phyloP scores from a whole-genome alignment of 2,329 filamentous ascomycete genomes.

The Xylaria sp. region DNA sequence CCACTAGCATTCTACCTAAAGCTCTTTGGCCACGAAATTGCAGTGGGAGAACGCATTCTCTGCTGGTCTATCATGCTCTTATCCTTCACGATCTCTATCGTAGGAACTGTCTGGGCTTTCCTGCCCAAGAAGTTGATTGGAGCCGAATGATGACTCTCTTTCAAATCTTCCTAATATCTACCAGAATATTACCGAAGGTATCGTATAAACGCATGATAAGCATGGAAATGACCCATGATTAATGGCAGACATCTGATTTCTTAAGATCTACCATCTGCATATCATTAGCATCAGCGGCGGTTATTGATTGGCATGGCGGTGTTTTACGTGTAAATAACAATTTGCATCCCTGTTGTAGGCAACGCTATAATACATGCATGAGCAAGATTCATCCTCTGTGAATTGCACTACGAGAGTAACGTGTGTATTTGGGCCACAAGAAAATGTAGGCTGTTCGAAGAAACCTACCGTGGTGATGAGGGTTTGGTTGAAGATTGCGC shows the following conservation, averaged over 20 bases:
- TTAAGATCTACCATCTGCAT: conserved; percentile 3
- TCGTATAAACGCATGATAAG: not conserved
- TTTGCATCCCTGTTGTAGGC: not conserved
- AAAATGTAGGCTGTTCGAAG: not conserved
- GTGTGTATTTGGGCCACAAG: not conserved
- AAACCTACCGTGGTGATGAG: not conserved
- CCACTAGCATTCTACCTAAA: conserved; percentile 91
- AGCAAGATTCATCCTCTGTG: not conserved
- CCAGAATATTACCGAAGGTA: not conserved
- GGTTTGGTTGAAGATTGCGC: not conserved
- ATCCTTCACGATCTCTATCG: conserved; percentile 74
- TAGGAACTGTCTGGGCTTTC: conserved; percentile 90
- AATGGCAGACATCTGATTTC: not conserved
- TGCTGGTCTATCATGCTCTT: conserved; percentile 76
- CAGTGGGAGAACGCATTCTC: conserved; percentile 68
- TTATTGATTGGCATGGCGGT: not conserved
- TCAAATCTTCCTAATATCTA: not conserved
- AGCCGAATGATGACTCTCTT: conserved; percentile 46
- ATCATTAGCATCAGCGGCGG: conserved; percentile 7
- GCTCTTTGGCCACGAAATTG: conserved; percentile 81
- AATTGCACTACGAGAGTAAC: not conserved
- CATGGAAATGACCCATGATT: not conserved
- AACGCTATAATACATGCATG: not conserved
- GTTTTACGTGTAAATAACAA: not conserved
- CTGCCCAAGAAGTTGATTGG: conserved; percentile 81